Conservation (phyloP, 2,329 filamentous ascomycete species). For the Fusarium caatingaense region DNA sequence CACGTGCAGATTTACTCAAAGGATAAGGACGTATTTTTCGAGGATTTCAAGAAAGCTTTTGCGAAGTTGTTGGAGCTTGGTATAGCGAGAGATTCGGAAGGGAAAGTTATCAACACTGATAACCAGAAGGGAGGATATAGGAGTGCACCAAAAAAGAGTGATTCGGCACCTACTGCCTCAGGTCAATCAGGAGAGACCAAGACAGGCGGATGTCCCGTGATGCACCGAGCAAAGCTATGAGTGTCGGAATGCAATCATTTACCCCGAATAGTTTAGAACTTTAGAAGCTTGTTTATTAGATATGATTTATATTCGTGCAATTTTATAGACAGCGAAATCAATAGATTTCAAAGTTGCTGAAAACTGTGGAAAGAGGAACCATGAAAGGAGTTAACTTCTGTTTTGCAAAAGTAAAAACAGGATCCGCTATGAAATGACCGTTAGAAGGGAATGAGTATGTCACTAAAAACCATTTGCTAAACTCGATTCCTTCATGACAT, state of each 20-base stretch:
- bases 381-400: no score
- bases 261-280: fast-evolving
- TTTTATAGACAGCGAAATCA: no score
- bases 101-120: neutral
- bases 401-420: no score
- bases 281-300: neutral
- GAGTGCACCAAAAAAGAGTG: constrained; percentile 13
- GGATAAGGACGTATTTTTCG: constrained; percentile 5
- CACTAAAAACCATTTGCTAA: no score
- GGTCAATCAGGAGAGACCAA: neutral
- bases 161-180: neutral
- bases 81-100: neutral
- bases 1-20: neutral
- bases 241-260: neutral
- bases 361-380: no score
- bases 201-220: constrained; percentile 1
- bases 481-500: no score
- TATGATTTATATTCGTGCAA: no score
- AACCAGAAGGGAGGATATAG: constrained; percentile 6
- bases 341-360: no score
- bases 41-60: constrained; percentile 3
- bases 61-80: constrained; percentile 9
- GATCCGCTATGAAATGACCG: no score
- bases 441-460: no score
- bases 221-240: neutral